These are phyloP conservation scores for Petunia axillaris DNA, from an alignment of 257 asterid genomes.

Conservation along the genomic window DNA sequence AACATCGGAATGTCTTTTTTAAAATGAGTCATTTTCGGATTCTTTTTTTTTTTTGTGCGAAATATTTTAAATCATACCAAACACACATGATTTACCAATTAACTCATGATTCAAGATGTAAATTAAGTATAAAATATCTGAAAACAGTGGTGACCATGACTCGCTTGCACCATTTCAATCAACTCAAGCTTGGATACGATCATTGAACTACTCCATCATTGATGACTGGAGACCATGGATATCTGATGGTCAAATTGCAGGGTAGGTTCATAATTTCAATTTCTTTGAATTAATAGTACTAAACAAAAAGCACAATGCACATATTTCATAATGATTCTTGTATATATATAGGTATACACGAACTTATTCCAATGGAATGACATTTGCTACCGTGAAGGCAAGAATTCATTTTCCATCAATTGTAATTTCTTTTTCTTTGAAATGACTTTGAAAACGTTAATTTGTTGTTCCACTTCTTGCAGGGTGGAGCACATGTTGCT, in stretches of 20 bases:
- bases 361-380: slow-evolving; percentile 38
- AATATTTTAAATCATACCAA: too few relatives aligned
- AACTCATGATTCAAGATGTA: too few relatives aligned
- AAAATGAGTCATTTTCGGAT: too few relatives aligned
- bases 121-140: not conserved
- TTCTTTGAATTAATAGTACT: not conserved
- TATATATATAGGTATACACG: slow-evolving; percentile 33
- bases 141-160: slow-evolving; percentile 48
- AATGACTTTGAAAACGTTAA: not conserved
- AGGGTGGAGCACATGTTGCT: slow-evolving; percentile 41
- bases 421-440: not conserved
- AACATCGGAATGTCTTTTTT: too few relatives aligned
- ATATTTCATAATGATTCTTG: not conserved
- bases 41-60: too few relatives aligned
- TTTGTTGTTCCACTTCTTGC: not conserved
- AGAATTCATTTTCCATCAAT: not conserved
- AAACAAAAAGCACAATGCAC: not conserved
- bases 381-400: slow-evolving; percentile 45
- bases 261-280: slow-evolving; percentile 27
- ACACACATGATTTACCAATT: too few relatives aligned
- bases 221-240: slow-evolving; percentile 45
- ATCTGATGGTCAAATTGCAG: slow-evolving; percentile 40
- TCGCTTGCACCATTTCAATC: slow-evolving; percentile 26
- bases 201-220: slow-evolving; percentile 30
- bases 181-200: slow-evolving; percentile 41